Evolutionary conservation across 2,329 filamentous ascomycete genomes (phyloP).

Genomic region (Geosmithia flava): DNA sequence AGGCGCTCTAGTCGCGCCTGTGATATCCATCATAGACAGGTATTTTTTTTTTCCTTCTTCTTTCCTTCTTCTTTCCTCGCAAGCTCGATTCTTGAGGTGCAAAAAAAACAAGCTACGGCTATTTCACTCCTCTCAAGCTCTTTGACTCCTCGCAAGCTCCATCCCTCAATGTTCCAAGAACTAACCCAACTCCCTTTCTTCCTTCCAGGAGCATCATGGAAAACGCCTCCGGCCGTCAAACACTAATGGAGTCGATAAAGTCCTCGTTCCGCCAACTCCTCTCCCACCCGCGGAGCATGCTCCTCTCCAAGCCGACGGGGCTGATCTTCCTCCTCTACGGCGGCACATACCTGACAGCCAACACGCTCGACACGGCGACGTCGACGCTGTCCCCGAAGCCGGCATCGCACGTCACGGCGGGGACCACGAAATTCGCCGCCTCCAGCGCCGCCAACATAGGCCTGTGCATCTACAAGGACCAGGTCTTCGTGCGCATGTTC

Average conservation of each 20-base stretch:
- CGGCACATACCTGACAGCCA: constrained; percentile 82
- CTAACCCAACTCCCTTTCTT: background rate
- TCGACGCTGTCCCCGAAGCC: constrained; percentile 49
- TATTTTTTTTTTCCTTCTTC: constrained; percentile 21
- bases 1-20: constrained; percentile 64
- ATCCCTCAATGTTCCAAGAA: too few species aligned
- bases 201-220: constrained; percentile 59
- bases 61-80: background rate
- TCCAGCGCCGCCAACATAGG: constrained; percentile 75
- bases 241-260: constrained; percentile 46
- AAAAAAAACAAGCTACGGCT: too few species aligned
- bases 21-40: constrained; percentile 84
- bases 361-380: constrained; percentile 68
- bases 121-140: too few species aligned
- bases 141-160: too few species aligned
- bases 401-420: constrained; percentile 55
- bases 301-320: constrained; percentile 54
- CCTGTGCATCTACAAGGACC: constrained; percentile 83
- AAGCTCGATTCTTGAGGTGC: background rate
- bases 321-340: constrained; percentile 69
- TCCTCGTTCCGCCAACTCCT: constrained; percentile 44
- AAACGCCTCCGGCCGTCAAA: constrained; percentile 59
- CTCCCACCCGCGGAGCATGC: constrained; percentile 44
- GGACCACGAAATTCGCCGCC: constrained; percentile 67
- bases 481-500: constrained; percentile 73